A percentile compares a stretch with the other conserved stretches of the same genome.
These are phyloP conservation scores for Cordyceps sp. DNA, from an alignment of 2,329 filamentous ascomycete species.

Conservation along the genomic window DNA sequence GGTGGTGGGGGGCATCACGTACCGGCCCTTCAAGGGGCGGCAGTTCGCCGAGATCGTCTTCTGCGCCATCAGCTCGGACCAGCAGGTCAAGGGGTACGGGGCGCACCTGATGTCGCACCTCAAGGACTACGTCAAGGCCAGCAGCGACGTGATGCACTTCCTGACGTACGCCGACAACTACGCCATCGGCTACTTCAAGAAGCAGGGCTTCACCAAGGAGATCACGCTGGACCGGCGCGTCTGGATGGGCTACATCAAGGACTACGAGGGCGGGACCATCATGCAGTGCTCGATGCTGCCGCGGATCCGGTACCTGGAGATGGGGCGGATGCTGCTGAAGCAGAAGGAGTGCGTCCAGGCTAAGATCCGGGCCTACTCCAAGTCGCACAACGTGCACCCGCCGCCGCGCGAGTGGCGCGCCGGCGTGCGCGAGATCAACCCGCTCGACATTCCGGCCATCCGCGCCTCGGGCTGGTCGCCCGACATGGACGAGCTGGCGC, in stretches of 20 bases:
- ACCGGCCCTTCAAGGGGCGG: conserved; percentile 80
- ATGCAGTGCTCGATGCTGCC: conserved; percentile 99
- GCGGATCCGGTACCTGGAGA: conserved; percentile 83
- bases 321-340: conserved; percentile 85
- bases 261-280: conserved; percentile 96
- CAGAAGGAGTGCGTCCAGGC: conserved; percentile 91
- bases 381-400: conserved; percentile 71
- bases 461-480: conserved; percentile 87
- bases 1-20: conserved; percentile 94
- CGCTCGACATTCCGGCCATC: conserved; percentile 74
- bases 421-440: conserved; percentile 60
- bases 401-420: conserved; percentile 79
- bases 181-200: conserved; percentile 97
- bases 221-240: conserved; percentile 79
- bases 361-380: conserved; percentile 84
- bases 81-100: conserved; percentile 97
- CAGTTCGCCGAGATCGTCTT: conserved; percentile 98
- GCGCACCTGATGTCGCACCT: conserved; percentile 96
- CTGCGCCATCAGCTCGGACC: conserved; percentile 91
- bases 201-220: conserved; percentile 97
- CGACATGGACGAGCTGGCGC: conserved; percentile 93
- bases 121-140: conserved; percentile 96
- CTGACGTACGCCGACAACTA: conserved; percentile 98
- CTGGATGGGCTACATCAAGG: conserved; percentile 99
- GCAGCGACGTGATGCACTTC: conserved; percentile 95